Conservation (phyloP, 331 rosid species). For the Malus hybrid region DNA sequence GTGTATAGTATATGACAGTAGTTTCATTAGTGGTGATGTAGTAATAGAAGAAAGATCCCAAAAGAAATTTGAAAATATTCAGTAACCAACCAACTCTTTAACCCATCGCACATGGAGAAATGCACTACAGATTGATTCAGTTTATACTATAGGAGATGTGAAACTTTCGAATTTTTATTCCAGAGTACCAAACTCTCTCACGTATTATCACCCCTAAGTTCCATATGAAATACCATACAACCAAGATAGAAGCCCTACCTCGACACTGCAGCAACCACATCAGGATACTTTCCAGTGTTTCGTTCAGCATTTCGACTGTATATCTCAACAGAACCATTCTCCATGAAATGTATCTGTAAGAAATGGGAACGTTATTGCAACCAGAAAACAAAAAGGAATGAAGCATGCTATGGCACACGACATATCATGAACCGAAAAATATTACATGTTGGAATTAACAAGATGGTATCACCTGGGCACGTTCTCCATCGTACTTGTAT, state of each 20-base stretch:
- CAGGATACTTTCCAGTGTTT: slow-evolving; percentile 89
- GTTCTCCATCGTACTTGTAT: slow-evolving; percentile 93
- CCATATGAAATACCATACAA: slow-evolving; percentile 1
- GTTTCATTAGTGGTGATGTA: neutral
- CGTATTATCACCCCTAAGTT: slow-evolving; percentile 1
- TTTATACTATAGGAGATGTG: neutral
- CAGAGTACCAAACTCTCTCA: neutral
- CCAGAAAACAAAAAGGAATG: neutral
- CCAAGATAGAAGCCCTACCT: slow-evolving; percentile 38
- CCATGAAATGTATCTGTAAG: slow-evolving; percentile 83
- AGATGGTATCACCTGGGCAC: slow-evolving; percentile 73
- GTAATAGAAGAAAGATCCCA: neutral
- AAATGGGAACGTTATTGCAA: slow-evolving; percentile 10
- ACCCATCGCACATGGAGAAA: neutral
- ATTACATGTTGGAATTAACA: slow-evolving; percentile 5
- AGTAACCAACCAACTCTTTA: neutral
- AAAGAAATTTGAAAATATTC: neutral
- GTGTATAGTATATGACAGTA: neutral
- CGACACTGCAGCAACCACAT: slow-evolving; percentile 60
- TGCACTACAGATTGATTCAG: neutral
- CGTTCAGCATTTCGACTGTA: slow-evolving; percentile 94
- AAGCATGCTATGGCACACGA: neutral
- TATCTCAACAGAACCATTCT: slow-evolving; percentile 72
- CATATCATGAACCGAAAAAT: slow-evolving; percentile 6
- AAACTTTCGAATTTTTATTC: neutral